phyloP scores from a whole-genome alignment of 129 eudicot genomes.

The Solidago caesia region DNA sequence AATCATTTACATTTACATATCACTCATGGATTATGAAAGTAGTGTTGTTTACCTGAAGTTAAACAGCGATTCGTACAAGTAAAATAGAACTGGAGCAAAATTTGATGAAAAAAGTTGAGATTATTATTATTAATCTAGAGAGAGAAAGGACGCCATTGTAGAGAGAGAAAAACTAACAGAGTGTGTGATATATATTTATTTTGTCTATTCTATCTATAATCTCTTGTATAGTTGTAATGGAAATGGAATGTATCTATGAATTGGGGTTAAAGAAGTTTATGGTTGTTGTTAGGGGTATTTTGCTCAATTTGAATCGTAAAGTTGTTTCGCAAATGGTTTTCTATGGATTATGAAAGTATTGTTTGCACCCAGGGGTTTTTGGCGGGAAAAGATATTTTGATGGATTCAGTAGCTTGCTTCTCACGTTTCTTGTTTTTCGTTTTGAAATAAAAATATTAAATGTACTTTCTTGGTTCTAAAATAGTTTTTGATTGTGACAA shows the following conservation, averaged over 20 bases:
- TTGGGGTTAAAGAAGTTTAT: too few species aligned
- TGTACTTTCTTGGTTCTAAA: too few species aligned
- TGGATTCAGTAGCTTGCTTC: neutral
- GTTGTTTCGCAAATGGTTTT: conserved; percentile 9
- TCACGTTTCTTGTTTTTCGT: neutral
- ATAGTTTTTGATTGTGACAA: too few species aligned
- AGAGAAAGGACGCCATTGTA: conserved; percentile 26
- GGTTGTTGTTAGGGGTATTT: conserved; percentile 7
- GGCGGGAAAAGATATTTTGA: conserved; percentile 28
- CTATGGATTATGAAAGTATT: conserved; percentile 23
- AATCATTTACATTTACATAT: too few species aligned
- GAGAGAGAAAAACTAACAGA: conserved; percentile 19
- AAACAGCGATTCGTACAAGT: conserved; percentile 14
- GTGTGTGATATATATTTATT: neutral
- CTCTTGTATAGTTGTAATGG: too few species aligned
- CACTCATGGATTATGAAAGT: too few species aligned
- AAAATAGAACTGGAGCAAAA: neutral
- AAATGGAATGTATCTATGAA: too few species aligned
- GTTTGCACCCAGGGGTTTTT: conserved; percentile 10
- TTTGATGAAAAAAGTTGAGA: conserved; percentile 14
- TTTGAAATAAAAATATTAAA: neutral
- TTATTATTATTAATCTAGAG: conserved; percentile 30
- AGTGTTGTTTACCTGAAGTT: neutral
- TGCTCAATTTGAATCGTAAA: conserved; percentile 12
- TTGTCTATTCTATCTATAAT: too few species aligned